Conservation (phyloP, 176 grass and related monocot species). For the Oryza brachyantha region DNA sequence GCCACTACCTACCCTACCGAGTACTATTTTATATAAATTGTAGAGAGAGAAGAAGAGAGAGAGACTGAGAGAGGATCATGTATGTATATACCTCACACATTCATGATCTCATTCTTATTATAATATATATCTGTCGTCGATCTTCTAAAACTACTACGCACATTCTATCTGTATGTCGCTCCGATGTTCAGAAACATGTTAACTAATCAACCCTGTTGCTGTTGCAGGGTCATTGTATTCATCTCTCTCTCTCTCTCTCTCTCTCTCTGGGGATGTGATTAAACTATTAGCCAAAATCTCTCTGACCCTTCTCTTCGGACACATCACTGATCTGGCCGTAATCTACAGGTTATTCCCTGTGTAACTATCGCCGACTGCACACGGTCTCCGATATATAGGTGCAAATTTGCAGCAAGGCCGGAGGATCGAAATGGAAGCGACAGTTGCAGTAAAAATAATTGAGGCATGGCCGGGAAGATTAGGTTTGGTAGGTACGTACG, state of each 20-base stretch:
- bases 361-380: background rate
- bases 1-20: background rate
- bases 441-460: constrained; percentile 14
- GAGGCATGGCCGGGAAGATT: constrained; percentile 20
- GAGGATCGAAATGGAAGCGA: constrained; percentile 29
- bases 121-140: background rate
- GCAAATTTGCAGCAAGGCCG: background rate
- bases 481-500: constrained; percentile 9
- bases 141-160: background rate
- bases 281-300: background rate
- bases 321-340: background rate
- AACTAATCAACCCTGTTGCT: background rate
- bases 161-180: background rate
- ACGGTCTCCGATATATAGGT: background rate
- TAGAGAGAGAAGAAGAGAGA: background rate
- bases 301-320: background rate
- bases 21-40: background rate
- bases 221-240: background rate
- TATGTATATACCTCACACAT: background rate
- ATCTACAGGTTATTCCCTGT: background rate
- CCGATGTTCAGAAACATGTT: background rate
- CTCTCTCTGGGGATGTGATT: background rate
- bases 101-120: background rate
- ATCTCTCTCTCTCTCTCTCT: no score
- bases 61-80: no score